phyloP scores from a whole-genome alignment of 176 grass and related monocot genomes.

The Cymbopogon citratus region DNA sequence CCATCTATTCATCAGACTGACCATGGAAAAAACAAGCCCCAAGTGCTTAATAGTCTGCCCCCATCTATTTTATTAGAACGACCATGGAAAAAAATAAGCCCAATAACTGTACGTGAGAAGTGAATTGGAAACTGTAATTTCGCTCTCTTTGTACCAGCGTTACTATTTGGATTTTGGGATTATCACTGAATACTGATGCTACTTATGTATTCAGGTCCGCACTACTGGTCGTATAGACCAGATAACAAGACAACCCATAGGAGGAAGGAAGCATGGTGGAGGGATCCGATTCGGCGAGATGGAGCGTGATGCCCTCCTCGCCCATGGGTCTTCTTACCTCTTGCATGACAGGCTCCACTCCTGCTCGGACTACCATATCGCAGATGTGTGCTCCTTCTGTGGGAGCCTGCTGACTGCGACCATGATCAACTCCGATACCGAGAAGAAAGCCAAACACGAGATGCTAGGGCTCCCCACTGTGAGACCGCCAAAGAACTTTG shows the following conservation, averaged over 20 bases:
- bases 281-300: conserved; percentile 98
- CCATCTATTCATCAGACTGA: background rate
- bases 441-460: conserved; percentile 52
- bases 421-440: conserved; percentile 30
- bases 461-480: conserved; percentile 51
- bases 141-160: background rate
- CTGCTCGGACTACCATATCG: conserved; percentile 85
- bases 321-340: conserved; percentile 83
- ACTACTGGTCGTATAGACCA: conserved; percentile 72
- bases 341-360: conserved; percentile 92
- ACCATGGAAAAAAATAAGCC: background rate
- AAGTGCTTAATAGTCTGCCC: background rate
- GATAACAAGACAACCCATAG: conserved; percentile 82
- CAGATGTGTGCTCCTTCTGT: conserved; percentile 70
- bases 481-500: conserved; percentile 55
- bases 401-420: conserved; percentile 65
- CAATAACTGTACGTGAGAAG: background rate
- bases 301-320: conserved; percentile 85
- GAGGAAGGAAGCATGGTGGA: conserved; percentile 90
- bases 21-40: background rate
- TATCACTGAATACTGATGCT: background rate
- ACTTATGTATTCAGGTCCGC: conserved; percentile 53
- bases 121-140: background rate
- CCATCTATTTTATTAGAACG: background rate
- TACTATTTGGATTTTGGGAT: background rate